phyloP scores from a whole-genome alignment of 1,139 yeast species.

The Candida mesenterica region DNA sequence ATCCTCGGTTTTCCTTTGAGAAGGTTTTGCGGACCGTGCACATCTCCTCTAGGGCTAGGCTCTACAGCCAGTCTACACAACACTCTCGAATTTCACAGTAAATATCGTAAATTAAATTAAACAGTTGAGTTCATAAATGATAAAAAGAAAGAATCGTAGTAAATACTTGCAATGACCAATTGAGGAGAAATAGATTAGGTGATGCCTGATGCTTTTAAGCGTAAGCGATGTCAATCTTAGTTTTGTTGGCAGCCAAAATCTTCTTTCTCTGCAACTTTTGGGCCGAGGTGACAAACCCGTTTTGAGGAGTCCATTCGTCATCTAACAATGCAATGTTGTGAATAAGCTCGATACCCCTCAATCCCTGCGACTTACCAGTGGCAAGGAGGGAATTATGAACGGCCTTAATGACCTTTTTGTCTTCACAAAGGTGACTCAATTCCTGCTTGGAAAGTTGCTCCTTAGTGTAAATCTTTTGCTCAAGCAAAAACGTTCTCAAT shows the following conservation, averaged over 20 bases:
- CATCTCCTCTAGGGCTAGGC: too few relatives aligned
- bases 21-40: too few relatives aligned
- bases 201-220: too few relatives aligned
- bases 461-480: slow-evolving; percentile 47
- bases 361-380: slow-evolving; percentile 80
- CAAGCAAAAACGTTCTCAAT: slow-evolving; percentile 55
- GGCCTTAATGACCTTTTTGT: slow-evolving; percentile 54
- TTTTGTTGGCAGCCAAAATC: slow-evolving; percentile 66
- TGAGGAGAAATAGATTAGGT: too few relatives aligned
- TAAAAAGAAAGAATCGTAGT: too few relatives aligned
- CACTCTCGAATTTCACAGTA: too few relatives aligned
- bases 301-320: slow-evolving; percentile 98
- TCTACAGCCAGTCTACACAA: too few relatives aligned
- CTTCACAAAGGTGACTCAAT: slow-evolving; percentile 45
- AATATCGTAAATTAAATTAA: background rate
- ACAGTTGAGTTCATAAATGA: too few relatives aligned
- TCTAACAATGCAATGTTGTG: slow-evolving; percentile 76
- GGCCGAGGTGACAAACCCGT: slow-evolving; percentile 90
- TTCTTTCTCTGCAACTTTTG: slow-evolving; percentile 95
- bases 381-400: slow-evolving; percentile 60
- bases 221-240: slow-evolving; percentile 59
- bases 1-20: too few relatives aligned
- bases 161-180: too few relatives aligned
- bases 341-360: slow-evolving; percentile 82
- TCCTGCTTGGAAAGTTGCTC: slow-evolving; percentile 52